phyloP scores from a whole-genome alignment of 805 yeast genomes.

The Lachancea dasiensis region DNA sequence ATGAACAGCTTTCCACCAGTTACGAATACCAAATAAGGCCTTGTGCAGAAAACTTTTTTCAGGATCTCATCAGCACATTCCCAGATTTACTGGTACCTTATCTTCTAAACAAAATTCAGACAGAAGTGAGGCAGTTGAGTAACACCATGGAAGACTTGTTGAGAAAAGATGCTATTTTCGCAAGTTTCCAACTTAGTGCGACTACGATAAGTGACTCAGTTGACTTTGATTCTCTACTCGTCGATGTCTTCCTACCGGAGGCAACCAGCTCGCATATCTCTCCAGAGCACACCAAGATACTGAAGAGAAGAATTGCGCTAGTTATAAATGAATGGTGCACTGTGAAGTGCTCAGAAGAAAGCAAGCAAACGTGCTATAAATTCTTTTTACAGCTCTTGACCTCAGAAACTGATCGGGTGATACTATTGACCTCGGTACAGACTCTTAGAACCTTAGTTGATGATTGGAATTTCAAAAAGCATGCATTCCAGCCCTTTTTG shows the following conservation, averaged over 20 bases:
- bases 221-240: slow-evolving; percentile 61
- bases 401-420: slow-evolving; percentile 67
- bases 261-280: slow-evolving; percentile 33
- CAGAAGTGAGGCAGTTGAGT: slow-evolving; percentile 32
- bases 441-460: slow-evolving; percentile 65
- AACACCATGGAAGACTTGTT: slow-evolving; percentile 44
- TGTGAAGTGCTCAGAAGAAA: slow-evolving; percentile 54
- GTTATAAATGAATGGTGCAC: slow-evolving; percentile 78
- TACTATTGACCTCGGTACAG: slow-evolving; percentile 65
- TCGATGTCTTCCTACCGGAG: slow-evolving; percentile 62
- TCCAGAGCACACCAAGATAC: slow-evolving; percentile 49
- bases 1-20: slow-evolving; percentile 67
- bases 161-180: slow-evolving; percentile 69
- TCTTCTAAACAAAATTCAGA: slow-evolving; percentile 52
- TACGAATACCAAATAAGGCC: slow-evolving; percentile 84
- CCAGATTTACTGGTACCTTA: slow-evolving; percentile 49
- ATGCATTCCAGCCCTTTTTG: slow-evolving; percentile 60
- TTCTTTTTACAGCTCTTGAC: slow-evolving; percentile 48
- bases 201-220: slow-evolving; percentile 57
- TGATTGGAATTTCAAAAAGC: slow-evolving; percentile 80
- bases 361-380: slow-evolving; percentile 52
- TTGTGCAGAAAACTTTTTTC: slow-evolving; percentile 81
- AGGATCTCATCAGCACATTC: slow-evolving; percentile 62
- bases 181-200: slow-evolving; percentile 78
- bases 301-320: slow-evolving; percentile 71